Evolutionary conservation across 768 basidiomycete genomes (phyloP), one percentile per base, ranked within the genome.

Genomic region (Collybiopsis confluens): DNA sequence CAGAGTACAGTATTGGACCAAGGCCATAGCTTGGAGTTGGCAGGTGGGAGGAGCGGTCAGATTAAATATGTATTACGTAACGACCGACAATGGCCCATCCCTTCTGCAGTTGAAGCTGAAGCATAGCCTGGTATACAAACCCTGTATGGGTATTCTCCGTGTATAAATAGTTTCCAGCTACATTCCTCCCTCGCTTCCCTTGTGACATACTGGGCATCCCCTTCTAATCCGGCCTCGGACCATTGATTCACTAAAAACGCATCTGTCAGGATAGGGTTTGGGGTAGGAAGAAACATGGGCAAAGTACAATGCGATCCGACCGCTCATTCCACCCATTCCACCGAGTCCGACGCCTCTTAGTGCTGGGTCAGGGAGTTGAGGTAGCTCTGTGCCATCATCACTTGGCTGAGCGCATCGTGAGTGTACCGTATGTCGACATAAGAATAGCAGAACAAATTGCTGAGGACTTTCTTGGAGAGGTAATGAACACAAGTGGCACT

Each of bases 361-460:
- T 4, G 73, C 70, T 24, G 75, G 74, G 53, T 90, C 88, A 7
- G 78, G 75, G 54, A 81, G 80, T 20, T 73, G 70, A 0, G 88
- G 85, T 7, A 93, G 71, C 47, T 48, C 35, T 10, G 21, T 24
- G 18, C 23, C 33, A 2, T 81, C 71, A 35, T 85, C 82, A 4
- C 76, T 77, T 9, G 85, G 82, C n/a, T 75, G 80, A 1, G 87
- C 81, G 59, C 94, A 96, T 7, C 75, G 71, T 0, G 87, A 86
- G 62, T 97, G 94, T 0, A 93, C 88, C 43, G 88, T 80, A 63
- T 97, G 94, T 30, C 90, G 85, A 66, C 94, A 97, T 9, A 97
- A 73, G 68, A 91, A 97, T 26, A 93, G 68, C 3, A 97, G 65
- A 2, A 81, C 63, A n/a, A 91, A 71, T 3, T 79, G 73, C 41